A percentile compares a stretch with the other conserved stretches of the same genome.
Conservation (phyloP, 352 stramenopile species). For the Globisporangium barbulae region DNA sequence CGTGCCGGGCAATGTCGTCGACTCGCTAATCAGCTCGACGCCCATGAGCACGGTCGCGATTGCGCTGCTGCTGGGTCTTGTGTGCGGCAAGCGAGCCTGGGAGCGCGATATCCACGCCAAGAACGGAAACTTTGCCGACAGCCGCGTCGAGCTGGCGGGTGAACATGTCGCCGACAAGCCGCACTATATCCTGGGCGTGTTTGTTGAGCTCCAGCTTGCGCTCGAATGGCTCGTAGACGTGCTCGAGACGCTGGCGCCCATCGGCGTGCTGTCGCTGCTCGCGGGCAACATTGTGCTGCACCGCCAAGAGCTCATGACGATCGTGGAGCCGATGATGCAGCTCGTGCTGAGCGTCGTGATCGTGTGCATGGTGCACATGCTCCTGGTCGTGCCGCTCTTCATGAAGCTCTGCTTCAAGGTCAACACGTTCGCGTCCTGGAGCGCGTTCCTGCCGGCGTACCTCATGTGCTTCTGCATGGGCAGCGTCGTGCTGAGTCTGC, state of each 20-base stretch:
- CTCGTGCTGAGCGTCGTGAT: constrained; percentile 34
- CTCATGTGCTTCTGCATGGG: constrained; percentile 35
- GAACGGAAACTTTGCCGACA: constrained; percentile 12
- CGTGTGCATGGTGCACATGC: constrained; percentile 27
- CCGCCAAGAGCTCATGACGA: constrained; percentile 35
- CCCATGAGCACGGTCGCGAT: constrained; percentile 20
- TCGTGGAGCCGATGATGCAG: constrained; percentile 31
- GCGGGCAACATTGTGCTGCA: constrained; percentile 37
- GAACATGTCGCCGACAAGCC: constrained; percentile 23
- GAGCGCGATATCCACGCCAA: constrained; percentile 23
- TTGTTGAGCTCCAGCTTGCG: constrained; percentile 46
- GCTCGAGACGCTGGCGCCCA: constrained; percentile 32
- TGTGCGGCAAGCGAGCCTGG: constrained; percentile 22
- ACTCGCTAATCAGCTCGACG: constrained; percentile 20
- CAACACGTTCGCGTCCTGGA: constrained; percentile 21
- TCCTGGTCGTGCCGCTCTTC: constrained; percentile 31
- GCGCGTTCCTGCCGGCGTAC: constrained; percentile 32
- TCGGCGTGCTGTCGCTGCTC: constrained; percentile 38
- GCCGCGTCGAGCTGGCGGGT: neutral
- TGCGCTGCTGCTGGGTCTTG: constrained; percentile 20
- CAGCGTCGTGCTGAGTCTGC: constrained; percentile 32
- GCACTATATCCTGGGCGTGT: constrained; percentile 36
- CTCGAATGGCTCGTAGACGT: constrained; percentile 42
- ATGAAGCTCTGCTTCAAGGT: constrained; percentile 26
- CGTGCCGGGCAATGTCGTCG: constrained; percentile 22